Evolutionary conservation across 2,329 filamentous ascomycete species (phyloP).

Genomic region (Exophiala sideris): DNA sequence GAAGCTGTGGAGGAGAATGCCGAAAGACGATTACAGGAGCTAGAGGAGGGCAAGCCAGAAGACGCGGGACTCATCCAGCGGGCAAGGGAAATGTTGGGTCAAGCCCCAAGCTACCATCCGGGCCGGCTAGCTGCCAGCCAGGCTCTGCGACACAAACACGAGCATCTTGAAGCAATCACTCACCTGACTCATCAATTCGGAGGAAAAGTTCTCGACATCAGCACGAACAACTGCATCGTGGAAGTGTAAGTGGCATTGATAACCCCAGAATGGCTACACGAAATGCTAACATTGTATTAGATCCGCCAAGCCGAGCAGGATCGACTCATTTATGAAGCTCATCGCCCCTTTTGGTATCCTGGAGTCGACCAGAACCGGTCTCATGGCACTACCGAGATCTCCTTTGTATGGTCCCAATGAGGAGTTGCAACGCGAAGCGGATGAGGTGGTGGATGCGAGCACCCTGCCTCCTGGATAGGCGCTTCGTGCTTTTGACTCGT

Average conservation of each 20-base stretch:
- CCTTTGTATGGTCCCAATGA: constrained; percentile 75
- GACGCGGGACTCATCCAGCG: constrained; percentile 23
- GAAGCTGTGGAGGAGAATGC: constrained; percentile 36
- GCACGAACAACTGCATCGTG: constrained; percentile 97
- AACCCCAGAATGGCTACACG: constrained; percentile 22
- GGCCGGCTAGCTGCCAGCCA: constrained; percentile 80
- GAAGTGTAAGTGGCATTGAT: constrained; percentile 68
- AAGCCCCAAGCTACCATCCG: constrained; percentile 73
- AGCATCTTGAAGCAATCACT: constrained; percentile 94
- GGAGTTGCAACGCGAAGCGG: constrained; percentile 77
- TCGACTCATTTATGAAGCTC: constrained; percentile 97
- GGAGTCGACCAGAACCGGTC: constrained; percentile 88
- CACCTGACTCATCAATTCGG: constrained; percentile 97
- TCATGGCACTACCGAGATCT: constrained; percentile 94
- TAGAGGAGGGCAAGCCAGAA: constrained; percentile 37
- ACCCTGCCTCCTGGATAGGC: constrained; percentile 83
- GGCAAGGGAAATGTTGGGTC: constrained; percentile 28
- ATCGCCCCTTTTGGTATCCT: constrained; percentile 92
- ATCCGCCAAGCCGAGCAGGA: constrained; percentile 87
- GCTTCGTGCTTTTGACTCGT: neutral
- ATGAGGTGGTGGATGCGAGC: constrained; percentile 92
- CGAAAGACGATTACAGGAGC: constrained; percentile 32
- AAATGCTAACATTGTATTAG: constrained; percentile 41
- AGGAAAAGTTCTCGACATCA: constrained; percentile 95
- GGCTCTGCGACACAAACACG: constrained; percentile 92